These are phyloP conservation scores for Protomyces inouyei DNA, from an alignment of 1,139 yeast species.

Conservation along the genomic window DNA sequence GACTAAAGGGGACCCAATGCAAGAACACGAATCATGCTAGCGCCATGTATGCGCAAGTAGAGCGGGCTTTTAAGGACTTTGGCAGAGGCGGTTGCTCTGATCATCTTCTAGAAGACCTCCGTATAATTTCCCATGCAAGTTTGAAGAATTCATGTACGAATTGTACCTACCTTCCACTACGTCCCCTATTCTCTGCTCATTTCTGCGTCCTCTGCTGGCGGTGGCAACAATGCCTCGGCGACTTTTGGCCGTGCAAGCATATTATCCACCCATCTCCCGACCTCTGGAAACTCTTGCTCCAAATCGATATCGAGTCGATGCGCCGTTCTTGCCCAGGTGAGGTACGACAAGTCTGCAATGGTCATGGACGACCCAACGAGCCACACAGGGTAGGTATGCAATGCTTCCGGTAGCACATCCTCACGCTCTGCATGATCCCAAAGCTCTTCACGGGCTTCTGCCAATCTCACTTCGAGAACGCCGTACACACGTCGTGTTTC, in stretches of 20 bases:
- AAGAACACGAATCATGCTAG: too few relatives aligned
- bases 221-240: conserved; percentile 33
- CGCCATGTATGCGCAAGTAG: too few relatives aligned
- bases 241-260: conserved; percentile 44
- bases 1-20: too few relatives aligned
- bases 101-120: too few relatives aligned
- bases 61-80: too few relatives aligned
- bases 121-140: too few relatives aligned
- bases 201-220: neutral
- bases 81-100: too few relatives aligned
- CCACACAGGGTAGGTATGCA: conserved; percentile 37
- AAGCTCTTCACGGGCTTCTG: conserved; percentile 23
- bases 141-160: too few relatives aligned
- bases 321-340: conserved; percentile 34
- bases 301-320: conserved; percentile 41
- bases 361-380: conserved; percentile 32
- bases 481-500: conserved; percentile 32
- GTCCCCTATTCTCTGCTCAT: too few relatives aligned
- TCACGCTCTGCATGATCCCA: conserved; percentile 6
- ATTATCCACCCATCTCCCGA: conserved; percentile 47
- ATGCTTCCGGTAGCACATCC: conserved; percentile 11
- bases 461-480: conserved; percentile 30
- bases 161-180: too few relatives aligned
- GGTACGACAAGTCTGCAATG: conserved; percentile 33
- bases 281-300: conserved; percentile 44